A percentile compares a stretch with the other conserved stretches of the same genome.
These are phyloP conservation scores for Inga laurina DNA, from an alignment of 306 rosid genomes.

Conservation along the genomic window DNA sequence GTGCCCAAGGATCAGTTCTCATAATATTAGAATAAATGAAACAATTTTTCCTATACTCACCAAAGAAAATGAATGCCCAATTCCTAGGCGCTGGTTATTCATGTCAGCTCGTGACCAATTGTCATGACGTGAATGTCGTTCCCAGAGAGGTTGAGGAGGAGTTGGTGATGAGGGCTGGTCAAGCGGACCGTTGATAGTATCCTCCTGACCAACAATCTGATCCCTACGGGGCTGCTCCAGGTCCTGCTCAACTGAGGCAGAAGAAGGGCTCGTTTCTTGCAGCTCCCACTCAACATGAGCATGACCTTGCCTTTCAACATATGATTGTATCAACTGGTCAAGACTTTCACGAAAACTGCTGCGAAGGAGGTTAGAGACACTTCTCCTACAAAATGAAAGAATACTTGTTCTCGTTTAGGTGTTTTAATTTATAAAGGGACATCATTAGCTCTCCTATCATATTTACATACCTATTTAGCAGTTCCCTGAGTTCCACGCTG, in stretches of 20 bases:
- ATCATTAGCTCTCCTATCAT: slow-evolving; percentile 24
- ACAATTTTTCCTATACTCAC: neutral
- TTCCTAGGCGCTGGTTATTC: slow-evolving; percentile 72
- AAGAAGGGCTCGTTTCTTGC: slow-evolving; percentile 59
- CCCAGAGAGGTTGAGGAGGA: slow-evolving; percentile 72
- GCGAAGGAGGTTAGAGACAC: slow-evolving; percentile 92
- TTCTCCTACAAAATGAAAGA: slow-evolving; percentile 72
- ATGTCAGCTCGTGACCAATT: slow-evolving; percentile 70
- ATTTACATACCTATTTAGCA: slow-evolving; percentile 69
- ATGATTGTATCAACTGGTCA: slow-evolving; percentile 86
- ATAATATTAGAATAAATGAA: neutral
- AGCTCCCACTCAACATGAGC: slow-evolving; percentile 74
- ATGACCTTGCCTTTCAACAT: slow-evolving; percentile 84
- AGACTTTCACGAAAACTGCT: slow-evolving; percentile 97
- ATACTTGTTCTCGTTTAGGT: neutral
- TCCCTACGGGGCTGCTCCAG: slow-evolving; percentile 51
- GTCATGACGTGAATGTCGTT: slow-evolving; percentile 62
- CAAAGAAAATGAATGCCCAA: slow-evolving; percentile 48
- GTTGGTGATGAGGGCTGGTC: slow-evolving; percentile 58
- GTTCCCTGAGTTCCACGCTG: slow-evolving; percentile 87
- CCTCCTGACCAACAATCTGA: slow-evolving; percentile 49
- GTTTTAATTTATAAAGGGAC: slow-evolving; percentile 22
- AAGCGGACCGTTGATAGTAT: slow-evolving; percentile 47
- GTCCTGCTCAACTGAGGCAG: slow-evolving; percentile 59
- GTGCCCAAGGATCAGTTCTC: neutral